Evolutionary conservation across 2,329 filamentous ascomycete species (phyloP).

Genomic region (Daldinia sp.): DNA sequence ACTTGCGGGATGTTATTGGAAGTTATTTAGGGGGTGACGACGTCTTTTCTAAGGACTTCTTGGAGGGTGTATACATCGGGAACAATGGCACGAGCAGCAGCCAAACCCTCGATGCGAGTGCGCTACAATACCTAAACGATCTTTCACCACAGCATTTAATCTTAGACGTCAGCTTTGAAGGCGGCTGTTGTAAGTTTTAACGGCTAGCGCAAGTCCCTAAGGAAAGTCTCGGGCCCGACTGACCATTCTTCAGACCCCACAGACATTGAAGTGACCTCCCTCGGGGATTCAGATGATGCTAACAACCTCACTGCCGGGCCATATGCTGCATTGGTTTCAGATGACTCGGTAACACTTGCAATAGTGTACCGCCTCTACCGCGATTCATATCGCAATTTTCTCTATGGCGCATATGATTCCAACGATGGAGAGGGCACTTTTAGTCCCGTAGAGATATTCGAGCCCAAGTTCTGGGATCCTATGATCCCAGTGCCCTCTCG

Average conservation of each 20-base stretch:
- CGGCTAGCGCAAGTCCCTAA: neutral
- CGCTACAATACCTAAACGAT: slow-evolving; percentile 29
- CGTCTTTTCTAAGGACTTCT: slow-evolving; percentile 54
- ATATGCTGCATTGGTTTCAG: neutral
- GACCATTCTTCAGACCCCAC: neutral
- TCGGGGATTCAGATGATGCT: neutral
- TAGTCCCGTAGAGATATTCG: slow-evolving; percentile 38
- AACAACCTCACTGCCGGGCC: neutral
- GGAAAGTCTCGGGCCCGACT: neutral
- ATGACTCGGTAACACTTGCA: neutral
- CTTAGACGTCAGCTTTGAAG: neutral
- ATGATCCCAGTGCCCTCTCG: slow-evolving; percentile 55
- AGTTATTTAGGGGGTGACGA: slow-evolving; percentile 53
- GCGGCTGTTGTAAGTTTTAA: slow-evolving; percentile 1
- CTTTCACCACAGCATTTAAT: slow-evolving; percentile 1
- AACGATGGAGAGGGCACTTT: slow-evolving; percentile 40
- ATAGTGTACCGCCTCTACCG: slow-evolving; percentile 45
- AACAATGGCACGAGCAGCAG: slow-evolving; percentile 44
- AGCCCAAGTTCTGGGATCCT: slow-evolving; percentile 42
- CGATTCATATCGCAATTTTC: slow-evolving; percentile 43
- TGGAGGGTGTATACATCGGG: slow-evolving; percentile 51
- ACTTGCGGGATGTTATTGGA: slow-evolving; percentile 48
- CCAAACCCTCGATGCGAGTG: slow-evolving; percentile 42
- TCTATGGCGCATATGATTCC: slow-evolving; percentile 45
- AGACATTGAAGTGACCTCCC: neutral